Base-by-base conservation (phyloP, 1,284 basidiomycete species). In the Ceratobasidium theobromae region DNA sequence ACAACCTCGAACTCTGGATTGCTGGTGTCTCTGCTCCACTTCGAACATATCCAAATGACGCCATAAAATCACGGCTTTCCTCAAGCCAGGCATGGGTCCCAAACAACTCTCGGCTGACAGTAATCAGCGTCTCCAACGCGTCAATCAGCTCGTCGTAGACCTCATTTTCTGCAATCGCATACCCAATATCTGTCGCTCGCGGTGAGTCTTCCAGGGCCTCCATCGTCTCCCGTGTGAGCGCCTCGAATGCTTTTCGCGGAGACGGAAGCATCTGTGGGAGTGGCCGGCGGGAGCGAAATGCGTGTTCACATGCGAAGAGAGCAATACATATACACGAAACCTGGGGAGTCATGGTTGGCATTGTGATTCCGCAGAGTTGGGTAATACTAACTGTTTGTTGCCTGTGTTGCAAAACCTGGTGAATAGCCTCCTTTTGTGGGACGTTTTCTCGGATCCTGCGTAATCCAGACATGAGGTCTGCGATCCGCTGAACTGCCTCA, bases 231-330 rank as follows among this genome's bases (percentile, higher is more conserved):
- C 69, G 70, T 55, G 79, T 75, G 0, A 83, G 75, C 3, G 71
- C 72, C 11, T 72, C 69, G 21, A 80, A 73, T n/a, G 82, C 80
- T 68, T 78, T 76, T 14, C 79, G 74, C 1, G 78, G 74, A 1
- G 81, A 83, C 1, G 82, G 82, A 4, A 83, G 74, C 68, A 82
- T 83, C 69, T 83, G 81, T 0, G 82, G 81, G 3, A 84, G 75
- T 4, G 80, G 78, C 64, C 80, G 80, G 35, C 79, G 77, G 4
- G 78, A 78, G 5, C 77, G 74, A 72, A 83, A 83, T 3, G 80
- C 81, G 49, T 82, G 79, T 68, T 83, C 81, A 69, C 79, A 80
- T 1, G 81, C 80, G 67, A 81, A 83, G 23, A 83, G 73, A 4
- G 77, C 76, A 48, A 83, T 75, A 70, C 80, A 82, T 1, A 83